phyloP scores from a whole-genome alignment of 2,329 filamentous ascomycete species.

The Stagonosporopsis chrysanthemi region DNA sequence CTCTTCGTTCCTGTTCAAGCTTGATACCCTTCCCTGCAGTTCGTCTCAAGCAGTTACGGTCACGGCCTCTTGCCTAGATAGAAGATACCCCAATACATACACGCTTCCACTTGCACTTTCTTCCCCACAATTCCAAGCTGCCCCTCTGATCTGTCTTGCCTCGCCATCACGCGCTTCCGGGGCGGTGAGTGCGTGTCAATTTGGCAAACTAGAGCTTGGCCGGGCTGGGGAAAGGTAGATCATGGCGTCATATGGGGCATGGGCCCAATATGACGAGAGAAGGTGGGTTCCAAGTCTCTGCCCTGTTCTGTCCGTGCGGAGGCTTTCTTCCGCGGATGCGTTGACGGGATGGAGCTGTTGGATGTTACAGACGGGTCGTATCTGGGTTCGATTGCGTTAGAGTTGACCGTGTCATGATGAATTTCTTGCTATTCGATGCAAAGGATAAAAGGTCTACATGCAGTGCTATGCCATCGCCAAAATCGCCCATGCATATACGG shows the following conservation, averaged over 20 bases:
- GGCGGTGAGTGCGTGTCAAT: not conserved
- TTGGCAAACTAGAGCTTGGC: not conserved
- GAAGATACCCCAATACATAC: conserved; percentile 21
- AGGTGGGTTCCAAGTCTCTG: not conserved
- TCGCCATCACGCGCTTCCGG: too few relatives aligned
- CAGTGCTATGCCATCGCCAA: conserved; percentile 4
- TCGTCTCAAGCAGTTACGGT: not conserved
- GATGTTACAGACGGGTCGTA: not conserved
- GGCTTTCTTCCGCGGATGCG: too few relatives aligned
- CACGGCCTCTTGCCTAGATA: conserved; percentile 16
- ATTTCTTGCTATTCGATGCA: conserved; percentile 6
- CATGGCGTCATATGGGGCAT: not conserved
- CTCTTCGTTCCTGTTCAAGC: not conserved
- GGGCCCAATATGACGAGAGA: not conserved
- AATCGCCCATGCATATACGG: conserved; percentile 5
- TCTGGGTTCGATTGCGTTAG: not conserved
- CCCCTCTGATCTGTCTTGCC: not conserved
- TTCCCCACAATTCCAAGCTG: too few relatives aligned
- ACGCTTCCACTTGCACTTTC: not conserved
- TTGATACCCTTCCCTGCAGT: not conserved
- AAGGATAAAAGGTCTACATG: conserved; percentile 1
- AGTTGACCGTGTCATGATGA: not conserved
- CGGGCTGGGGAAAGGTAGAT: not conserved
- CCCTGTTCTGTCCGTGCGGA: not conserved
- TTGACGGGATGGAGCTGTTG: not conserved